phyloP scores from a whole-genome alignment of 345 rosid species.

The Sisymbrium irio region DNA sequence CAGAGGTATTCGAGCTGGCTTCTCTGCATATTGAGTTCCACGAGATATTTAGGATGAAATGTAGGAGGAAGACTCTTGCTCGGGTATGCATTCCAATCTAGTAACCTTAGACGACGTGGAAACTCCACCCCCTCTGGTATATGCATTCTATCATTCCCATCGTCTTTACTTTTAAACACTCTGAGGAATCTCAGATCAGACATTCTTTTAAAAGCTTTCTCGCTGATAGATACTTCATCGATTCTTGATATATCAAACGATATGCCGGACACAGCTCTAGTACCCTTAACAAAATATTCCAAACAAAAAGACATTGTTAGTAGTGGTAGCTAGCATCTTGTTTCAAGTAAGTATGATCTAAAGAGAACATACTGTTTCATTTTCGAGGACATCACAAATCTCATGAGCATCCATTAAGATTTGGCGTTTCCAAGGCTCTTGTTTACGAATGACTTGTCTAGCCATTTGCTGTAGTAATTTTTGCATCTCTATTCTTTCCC shows the following conservation, averaged over 20 bases:
- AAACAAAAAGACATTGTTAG: too few species aligned
- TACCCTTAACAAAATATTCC: not conserved
- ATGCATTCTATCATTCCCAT: not conserved
- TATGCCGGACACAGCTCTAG: not conserved
- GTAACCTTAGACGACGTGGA: not conserved
- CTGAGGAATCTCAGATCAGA: slow-evolving; percentile 19
- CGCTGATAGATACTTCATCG: not conserved
- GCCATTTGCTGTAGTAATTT: too few species aligned
- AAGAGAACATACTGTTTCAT: too few species aligned
- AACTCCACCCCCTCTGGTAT: not conserved
- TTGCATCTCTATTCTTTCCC: not conserved
- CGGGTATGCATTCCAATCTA: slow-evolving; percentile 30
- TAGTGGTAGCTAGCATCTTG: too few species aligned
- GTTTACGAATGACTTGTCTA: too few species aligned
- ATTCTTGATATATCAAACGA: too few species aligned
- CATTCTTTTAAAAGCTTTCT: slow-evolving; percentile 17
- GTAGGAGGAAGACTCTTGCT: slow-evolving; percentile 10
- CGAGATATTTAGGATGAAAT: not conserved
- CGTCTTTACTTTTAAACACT: not conserved
- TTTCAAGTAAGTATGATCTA: too few species aligned
- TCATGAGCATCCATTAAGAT: too few species aligned
- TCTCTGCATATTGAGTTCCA: slow-evolving; percentile 5
- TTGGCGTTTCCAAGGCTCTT: too few species aligned
- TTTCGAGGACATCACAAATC: too few species aligned
- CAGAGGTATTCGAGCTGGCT: too few species aligned